Evolutionary conservation across 768 basidiomycete genomes (phyloP).

Genomic region (Boletus vermiculosoides): DNA sequence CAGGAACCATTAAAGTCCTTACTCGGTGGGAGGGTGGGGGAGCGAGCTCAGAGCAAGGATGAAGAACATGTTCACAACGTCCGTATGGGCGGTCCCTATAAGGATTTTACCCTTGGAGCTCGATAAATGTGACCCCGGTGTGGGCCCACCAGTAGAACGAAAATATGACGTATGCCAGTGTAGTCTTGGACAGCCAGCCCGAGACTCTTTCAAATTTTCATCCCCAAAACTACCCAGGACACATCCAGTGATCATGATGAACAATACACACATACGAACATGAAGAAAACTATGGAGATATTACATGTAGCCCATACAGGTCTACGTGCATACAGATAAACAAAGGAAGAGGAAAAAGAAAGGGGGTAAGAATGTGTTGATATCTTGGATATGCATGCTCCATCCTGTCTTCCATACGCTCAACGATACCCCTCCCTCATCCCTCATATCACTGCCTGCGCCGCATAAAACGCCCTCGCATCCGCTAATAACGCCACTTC

Average conservation of each 20-base stretch:
- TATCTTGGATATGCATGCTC: not conserved
- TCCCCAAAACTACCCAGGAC: too few relatives aligned
- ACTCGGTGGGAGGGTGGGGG: not conserved
- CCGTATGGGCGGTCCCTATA: not conserved
- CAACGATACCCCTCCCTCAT: not conserved
- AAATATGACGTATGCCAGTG: not conserved
- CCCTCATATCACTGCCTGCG: conserved; percentile 29
- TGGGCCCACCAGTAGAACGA: not conserved
- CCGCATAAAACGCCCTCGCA: conserved; percentile 36
- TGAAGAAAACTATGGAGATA: not conserved
- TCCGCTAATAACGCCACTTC: conserved; percentile 31
- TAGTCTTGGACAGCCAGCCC: too few relatives aligned
- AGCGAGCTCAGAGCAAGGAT: not conserved
- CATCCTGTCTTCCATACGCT: not conserved
- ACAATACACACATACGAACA: not conserved
- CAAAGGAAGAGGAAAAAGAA: not conserved
- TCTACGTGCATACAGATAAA: not conserved
- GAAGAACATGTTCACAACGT: not conserved
- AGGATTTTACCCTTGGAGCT: too few relatives aligned
- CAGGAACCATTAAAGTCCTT: not conserved
- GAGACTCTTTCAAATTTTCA: too few relatives aligned
- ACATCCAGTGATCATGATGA: too few relatives aligned
- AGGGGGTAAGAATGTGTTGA: not conserved
- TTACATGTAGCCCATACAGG: conserved; percentile 5
- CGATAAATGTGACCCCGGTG: too few relatives aligned